These are phyloP conservation scores for Pythium chondricola DNA, from an alignment of 352 stramenopile species.

Conservation along the genomic window DNA sequence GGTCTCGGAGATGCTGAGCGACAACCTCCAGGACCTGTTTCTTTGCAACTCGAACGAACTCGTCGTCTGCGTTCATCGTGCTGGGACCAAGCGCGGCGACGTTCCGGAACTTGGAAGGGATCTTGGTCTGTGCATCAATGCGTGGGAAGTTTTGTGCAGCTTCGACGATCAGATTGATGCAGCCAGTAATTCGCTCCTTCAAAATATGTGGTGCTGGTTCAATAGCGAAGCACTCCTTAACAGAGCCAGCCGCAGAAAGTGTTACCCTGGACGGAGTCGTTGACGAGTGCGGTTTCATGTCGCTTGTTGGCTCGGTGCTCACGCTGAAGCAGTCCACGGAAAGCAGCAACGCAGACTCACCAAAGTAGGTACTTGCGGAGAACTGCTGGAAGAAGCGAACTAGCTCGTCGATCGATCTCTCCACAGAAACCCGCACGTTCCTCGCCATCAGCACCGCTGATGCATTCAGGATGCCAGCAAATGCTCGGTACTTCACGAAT, in stretches of 20 bases:
- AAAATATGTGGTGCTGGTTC: constrained; percentile 46
- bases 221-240: constrained; percentile 46
- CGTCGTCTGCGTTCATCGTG: constrained; percentile 74
- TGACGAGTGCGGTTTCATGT: not conserved
- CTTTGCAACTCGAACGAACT: constrained; percentile 72
- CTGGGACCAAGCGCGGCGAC: constrained; percentile 70
- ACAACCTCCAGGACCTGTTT: constrained; percentile 45
- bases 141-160: constrained; percentile 84
- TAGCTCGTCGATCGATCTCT: constrained; percentile 74
- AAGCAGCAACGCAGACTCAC: constrained; percentile 56
- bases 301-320: not conserved
- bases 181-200: constrained; percentile 60
- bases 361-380: constrained; percentile 36
- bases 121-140: constrained; percentile 77
- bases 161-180: constrained; percentile 67
- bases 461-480: constrained; percentile 72
- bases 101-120: constrained; percentile 56
- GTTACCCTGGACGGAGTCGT: not conserved
- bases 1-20: constrained; percentile 58
- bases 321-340: constrained; percentile 36
- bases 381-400: constrained; percentile 75
- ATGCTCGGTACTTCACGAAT: constrained; percentile 35
- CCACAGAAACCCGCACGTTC: constrained; percentile 81
- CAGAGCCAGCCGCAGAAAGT: not conserved
- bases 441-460: constrained; percentile 87